A percentile compares a stretch with the other conserved stretches of the same genome.
Evolutionary conservation across 2,329 filamentous ascomycete genomes (phyloP).

Genomic region (Kalaharituber pfeilii): DNA sequence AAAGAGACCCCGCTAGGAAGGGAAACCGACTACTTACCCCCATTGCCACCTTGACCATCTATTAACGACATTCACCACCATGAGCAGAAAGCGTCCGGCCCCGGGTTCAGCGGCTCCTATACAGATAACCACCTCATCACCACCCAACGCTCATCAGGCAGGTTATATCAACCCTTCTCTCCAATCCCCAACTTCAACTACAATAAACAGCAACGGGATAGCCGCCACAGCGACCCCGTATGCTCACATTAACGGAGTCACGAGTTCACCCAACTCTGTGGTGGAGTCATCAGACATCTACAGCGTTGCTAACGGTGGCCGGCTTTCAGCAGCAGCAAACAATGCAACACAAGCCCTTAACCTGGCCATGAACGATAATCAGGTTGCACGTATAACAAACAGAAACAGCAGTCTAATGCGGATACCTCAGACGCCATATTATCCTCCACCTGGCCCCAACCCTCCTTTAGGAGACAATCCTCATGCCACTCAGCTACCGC

Average conservation of each 20-base stretch:
- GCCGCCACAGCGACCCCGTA: not conserved
- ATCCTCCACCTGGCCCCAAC: not conserved
- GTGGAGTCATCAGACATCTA: not conserved
- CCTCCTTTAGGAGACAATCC: not conserved
- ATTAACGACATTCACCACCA: conserved; percentile 1
- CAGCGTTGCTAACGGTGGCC: not conserved
- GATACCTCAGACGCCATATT: conserved; percentile 5
- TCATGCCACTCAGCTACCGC: not conserved
- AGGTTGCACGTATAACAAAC: conserved; percentile 13
- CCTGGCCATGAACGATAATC: conserved; percentile 7
- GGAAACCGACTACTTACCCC: not conserved
- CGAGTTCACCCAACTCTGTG: not conserved
- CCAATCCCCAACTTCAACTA: not conserved
- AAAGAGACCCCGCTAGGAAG: too few species aligned
- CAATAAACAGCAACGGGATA: not conserved
- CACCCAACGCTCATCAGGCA: not conserved
- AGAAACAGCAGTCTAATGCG: conserved; percentile 7
- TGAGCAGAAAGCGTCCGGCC: conserved; percentile 16
- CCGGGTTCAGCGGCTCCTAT: conserved; percentile 14
- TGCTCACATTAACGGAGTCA: not conserved
- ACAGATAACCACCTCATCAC: not conserved
- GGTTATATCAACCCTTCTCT: not conserved
- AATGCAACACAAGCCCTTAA: conserved; percentile 1
- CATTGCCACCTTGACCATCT: not conserved
- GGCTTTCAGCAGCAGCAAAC: not conserved